Conservation (phyloP, 148 eudicot genomes). For the Talinum fruticosum region DNA sequence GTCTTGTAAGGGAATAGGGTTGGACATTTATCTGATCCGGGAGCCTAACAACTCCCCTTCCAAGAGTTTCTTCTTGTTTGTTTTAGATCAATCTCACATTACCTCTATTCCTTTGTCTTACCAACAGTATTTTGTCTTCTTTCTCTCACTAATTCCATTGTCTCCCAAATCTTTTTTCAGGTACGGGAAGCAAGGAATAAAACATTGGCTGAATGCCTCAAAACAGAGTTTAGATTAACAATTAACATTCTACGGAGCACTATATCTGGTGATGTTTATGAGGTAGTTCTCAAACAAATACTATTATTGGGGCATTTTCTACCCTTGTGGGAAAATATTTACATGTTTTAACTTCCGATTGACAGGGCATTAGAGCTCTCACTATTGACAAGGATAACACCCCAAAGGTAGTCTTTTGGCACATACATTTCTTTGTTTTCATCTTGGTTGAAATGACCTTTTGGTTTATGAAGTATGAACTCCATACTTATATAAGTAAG, state of each 20-base stretch:
- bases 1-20: too few species aligned
- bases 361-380: slow-evolving; percentile 90
- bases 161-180: slow-evolving; percentile 34
- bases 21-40: too few species aligned
- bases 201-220: slow-evolving; percentile 72
- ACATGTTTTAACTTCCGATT: slow-evolving; percentile 9
- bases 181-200: slow-evolving; percentile 79
- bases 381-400: slow-evolving; percentile 87
- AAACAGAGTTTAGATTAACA: slow-evolving; percentile 84
- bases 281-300: slow-evolving; percentile 41
- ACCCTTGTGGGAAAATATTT: not conserved
- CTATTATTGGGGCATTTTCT: not conserved
- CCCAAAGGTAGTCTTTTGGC: slow-evolving; percentile 56
- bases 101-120: not conserved
- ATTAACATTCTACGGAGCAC: slow-evolving; percentile 64
- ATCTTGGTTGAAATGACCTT: slow-evolving; percentile 1
- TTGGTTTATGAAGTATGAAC: not conserved
- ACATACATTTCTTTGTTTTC: slow-evolving; percentile 13
- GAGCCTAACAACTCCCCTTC: not conserved
- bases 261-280: slow-evolving; percentile 78
- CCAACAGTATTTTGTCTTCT: not conserved
- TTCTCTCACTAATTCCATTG: not conserved
- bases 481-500: not conserved
- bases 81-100: not conserved
- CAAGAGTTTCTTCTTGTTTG: not conserved